Percentiles rank a stretch among this genome's conserved stretches.
These are phyloP conservation scores for Capsella bursapastoris DNA, from an alignment of 345 rosid genomes.

Conservation along the genomic window DNA sequence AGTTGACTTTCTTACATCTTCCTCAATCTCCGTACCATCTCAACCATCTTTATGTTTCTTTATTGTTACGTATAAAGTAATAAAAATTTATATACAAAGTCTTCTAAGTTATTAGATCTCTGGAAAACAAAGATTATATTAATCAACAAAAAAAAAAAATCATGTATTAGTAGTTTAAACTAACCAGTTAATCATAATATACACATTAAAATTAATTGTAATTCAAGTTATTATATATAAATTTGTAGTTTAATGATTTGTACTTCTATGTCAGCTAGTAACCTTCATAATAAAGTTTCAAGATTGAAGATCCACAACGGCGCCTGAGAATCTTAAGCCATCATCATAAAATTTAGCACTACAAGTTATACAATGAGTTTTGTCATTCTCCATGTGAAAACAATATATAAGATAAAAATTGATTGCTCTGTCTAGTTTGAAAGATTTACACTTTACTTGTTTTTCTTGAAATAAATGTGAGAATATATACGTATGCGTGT, in stretches of 20 bases:
- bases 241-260: neutral
- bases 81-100: neutral
- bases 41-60: neutral
- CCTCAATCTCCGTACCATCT: neutral
- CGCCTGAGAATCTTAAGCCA: too few species aligned
- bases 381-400: neutral
- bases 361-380: neutral
- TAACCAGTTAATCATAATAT: too few species aligned
- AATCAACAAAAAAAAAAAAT: neutral
- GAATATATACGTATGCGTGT: neutral
- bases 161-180: too few species aligned
- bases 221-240: too few species aligned
- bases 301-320: too few species aligned
- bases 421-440: neutral
- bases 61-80: neutral
- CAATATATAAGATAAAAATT: neutral
- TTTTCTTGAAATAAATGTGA: neutral
- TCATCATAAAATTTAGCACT: too few species aligned
- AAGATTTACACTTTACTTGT: neutral
- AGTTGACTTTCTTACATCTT: conserved; percentile 36
- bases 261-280: neutral
- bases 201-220: too few species aligned
- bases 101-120: too few species aligned
- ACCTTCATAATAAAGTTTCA: too few species aligned
- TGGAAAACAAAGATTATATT: neutral